Evolutionary conservation across 495 filamentous ascomycete species (phyloP).

Genomic region (Hypoxylon intermedium): DNA sequence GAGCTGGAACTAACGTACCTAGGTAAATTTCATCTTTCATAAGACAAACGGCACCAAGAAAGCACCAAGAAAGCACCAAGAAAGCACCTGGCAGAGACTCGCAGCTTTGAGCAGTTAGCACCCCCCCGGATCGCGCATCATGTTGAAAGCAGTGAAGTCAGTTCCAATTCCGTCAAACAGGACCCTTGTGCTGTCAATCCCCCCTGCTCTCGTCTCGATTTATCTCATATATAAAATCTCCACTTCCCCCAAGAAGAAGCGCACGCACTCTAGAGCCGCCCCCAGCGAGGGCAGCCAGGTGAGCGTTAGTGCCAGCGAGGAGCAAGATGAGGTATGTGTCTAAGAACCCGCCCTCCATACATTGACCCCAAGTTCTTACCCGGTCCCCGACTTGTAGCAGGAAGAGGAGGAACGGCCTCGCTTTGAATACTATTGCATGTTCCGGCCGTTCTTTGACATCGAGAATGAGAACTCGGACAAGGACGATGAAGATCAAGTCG

Average conservation of each 20-base stretch:
- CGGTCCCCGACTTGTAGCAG: conserved; percentile 11
- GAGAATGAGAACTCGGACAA: conserved; percentile 29
- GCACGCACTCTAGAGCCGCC: background rate
- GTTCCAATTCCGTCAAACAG: background rate
- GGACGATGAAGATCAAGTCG: conserved; percentile 24
- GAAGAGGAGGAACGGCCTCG: conserved; percentile 13
- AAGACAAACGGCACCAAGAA: background rate
- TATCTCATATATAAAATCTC: conserved; percentile 33
- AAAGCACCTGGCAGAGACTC: background rate
- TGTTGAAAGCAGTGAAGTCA: background rate
- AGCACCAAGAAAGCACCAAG: background rate
- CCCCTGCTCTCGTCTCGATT: conserved; percentile 17
- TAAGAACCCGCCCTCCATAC: background rate
- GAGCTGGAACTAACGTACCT: background rate
- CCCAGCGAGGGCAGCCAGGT: conserved; percentile 1
- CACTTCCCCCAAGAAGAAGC: conserved; percentile 2
- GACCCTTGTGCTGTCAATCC: conserved; percentile 21
- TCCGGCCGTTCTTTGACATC: conserved; percentile 34
- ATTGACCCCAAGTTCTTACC: background rate
- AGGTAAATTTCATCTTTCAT: background rate
- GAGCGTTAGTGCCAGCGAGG: conserved; percentile 14
- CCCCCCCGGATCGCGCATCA: background rate
- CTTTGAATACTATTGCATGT: conserved; percentile 29
- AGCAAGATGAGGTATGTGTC: conserved; percentile 24
- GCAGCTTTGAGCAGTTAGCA: background rate